Evolutionary conservation across 192 early-diverging fungal genomes (phyloP), one percentile per base, ranked within the genome.

Genomic region (Mortierella alpina): DNA sequence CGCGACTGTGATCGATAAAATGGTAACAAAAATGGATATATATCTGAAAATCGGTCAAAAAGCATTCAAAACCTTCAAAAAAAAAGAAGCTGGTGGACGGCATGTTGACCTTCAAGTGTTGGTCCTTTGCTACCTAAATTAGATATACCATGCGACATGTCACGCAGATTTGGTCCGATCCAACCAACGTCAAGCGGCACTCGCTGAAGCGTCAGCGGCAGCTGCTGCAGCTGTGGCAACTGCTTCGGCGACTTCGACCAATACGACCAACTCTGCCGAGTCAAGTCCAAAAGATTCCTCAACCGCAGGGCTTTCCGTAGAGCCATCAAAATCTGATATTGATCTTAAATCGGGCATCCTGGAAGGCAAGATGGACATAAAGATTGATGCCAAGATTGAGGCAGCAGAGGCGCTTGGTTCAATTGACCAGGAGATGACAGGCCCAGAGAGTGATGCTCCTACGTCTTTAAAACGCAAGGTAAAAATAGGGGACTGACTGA

Each of bases 111-210:
- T 15, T 51, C 11, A 51, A 51, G 31, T 31, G 9, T 44, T 11
- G 10, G 41, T 3, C 18, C 2, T 5, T 15, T 57, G 49, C 14
- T 31, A 59, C 45, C 41, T 20, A 84, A 20, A 80, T 70, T 74
- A 88, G 87, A 88, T 90, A 40, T 90, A 88, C 73, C 89, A 90
- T 68, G 84, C 89, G 10, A 88, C 87, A 12, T 90, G 89, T 56
- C 83, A 88, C 73, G 85, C 87, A 22, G 89, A 90, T 74, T 78
- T 82, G 8, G 49, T 80, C 10, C 65, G 77, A 14, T 80, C 77
- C 10, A 80, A 51, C 53, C 48, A 75, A 63, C 75, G 84, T 49
- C 65, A 66, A 45, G 56, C 68, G 13, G 63, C 56, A 0, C 44
- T 78, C 17, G 51, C 45, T 18, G 51, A 70, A 45, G 64, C 50